These are phyloP conservation scores for Ambrosiella cleistominuta DNA, from an alignment of 2,329 filamentous ascomycete species.

Conservation along the genomic window DNA sequence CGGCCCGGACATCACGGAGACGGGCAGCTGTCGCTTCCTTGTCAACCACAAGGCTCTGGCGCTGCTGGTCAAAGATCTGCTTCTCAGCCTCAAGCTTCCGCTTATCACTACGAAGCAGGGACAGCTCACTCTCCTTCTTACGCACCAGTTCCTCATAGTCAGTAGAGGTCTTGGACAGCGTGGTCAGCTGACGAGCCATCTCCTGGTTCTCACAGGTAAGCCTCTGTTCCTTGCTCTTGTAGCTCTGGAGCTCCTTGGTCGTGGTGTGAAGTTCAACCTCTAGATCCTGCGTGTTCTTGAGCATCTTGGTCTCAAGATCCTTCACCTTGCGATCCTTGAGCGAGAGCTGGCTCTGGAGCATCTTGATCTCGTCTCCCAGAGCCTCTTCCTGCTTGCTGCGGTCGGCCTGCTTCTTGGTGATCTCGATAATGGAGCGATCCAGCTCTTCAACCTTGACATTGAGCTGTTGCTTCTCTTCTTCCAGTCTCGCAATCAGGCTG, in stretches of 20 bases:
- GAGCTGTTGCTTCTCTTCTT: conserved; percentile 68
- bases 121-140: conserved; percentile 83
- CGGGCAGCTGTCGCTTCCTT: conserved; percentile 62
- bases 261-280: conserved; percentile 66
- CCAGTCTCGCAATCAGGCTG: conserved; percentile 65
- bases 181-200: conserved; percentile 67
- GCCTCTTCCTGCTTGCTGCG: conserved; percentile 59
- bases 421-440: conserved; percentile 51
- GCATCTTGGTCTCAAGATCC: conserved; percentile 68
- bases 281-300: conserved; percentile 74
- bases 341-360: conserved; percentile 76
- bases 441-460: conserved; percentile 49
- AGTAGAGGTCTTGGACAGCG: conserved; percentile 79
- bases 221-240: conserved; percentile 57
- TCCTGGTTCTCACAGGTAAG: conserved; percentile 65
- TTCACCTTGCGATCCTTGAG: conserved; percentile 80
- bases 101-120: conserved; percentile 67
- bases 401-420: conserved; percentile 53
- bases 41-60: conserved; percentile 49
- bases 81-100: conserved; percentile 70
- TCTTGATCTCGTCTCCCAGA: conserved; percentile 68
- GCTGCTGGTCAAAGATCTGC: conserved; percentile 62
- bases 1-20: conserved; percentile 70
- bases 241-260: conserved; percentile 61
- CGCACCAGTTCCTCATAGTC: conserved; percentile 89